phyloP scores from a whole-genome alignment of 2,329 filamentous ascomycete species.

The Diaporthe sp. region DNA sequence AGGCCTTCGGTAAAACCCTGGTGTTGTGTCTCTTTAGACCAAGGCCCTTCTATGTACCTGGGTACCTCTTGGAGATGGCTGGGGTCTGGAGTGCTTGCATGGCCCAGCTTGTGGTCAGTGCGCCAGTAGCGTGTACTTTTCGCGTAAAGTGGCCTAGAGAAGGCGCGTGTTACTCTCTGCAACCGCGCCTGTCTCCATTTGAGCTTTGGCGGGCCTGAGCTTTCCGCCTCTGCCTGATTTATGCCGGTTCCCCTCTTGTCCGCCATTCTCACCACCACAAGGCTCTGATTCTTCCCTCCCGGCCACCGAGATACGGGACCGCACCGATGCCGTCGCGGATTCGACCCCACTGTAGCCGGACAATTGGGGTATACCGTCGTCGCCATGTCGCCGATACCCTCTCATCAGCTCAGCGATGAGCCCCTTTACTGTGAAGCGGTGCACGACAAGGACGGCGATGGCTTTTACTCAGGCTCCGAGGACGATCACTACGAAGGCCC shows the following conservation, averaged over 20 bases:
- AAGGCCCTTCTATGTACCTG: not conserved
- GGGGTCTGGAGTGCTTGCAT: conserved; percentile 1
- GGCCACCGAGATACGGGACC: not conserved
- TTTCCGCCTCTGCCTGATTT: conserved; percentile 15
- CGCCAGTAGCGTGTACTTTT: conserved; percentile 7
- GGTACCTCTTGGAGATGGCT: not conserved
- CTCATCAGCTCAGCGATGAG: conserved; percentile 42
- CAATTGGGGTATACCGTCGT: conserved; percentile 16
- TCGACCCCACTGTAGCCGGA: conserved; percentile 4
- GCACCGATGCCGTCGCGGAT: conserved; percentile 8
- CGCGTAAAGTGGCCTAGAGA: conserved; percentile 23
- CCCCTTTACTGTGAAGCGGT: conserved; percentile 60
- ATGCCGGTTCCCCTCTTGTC: not conserved
- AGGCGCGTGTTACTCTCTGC: conserved; percentile 28
- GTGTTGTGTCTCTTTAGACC: not conserved
- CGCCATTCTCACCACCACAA: not conserved
- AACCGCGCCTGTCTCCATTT: conserved; percentile 27
- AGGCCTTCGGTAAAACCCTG: not conserved
- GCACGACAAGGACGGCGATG: conserved; percentile 52
- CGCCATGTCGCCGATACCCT: conserved; percentile 20
- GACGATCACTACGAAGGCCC: conserved; percentile 62
- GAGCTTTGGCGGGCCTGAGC: conserved; percentile 10
- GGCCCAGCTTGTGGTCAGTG: not conserved
- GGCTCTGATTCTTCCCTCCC: not conserved
- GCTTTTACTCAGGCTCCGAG: conserved; percentile 67